Conservation (phyloP, 2,329 filamentous ascomycete genomes). For the Aspergillus sp. region DNA sequence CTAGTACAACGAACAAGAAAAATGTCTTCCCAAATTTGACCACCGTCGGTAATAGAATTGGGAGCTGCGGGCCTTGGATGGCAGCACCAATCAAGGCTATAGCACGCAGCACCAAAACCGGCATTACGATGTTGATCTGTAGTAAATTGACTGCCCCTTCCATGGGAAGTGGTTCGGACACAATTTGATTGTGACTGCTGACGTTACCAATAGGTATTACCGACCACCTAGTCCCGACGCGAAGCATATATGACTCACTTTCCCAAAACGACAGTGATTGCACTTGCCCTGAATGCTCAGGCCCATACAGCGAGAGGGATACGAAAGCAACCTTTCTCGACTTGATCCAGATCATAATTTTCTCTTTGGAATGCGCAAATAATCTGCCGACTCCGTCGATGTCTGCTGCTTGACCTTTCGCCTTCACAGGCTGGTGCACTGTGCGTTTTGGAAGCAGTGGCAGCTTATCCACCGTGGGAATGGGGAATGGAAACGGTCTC, state of each 20-base stretch:
- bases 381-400: too few species aligned
- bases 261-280: neutral
- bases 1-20: neutral
- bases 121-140: constrained; percentile 1
- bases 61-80: neutral
- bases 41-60: neutral
- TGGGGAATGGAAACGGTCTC: constrained; percentile 9
- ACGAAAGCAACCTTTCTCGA: neutral
- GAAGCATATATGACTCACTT: neutral
- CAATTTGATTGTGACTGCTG: too few species aligned
- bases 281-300: neutral
- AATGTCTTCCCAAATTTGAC: neutral
- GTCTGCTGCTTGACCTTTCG: neutral
- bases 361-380: too few species aligned
- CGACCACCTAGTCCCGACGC: neutral
- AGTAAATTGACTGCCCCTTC: neutral
- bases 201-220: neutral
- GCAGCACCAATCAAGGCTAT: neutral
- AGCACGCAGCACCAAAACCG: constrained; percentile 1
- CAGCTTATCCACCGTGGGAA: constrained; percentile 9
- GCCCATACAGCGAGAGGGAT: neutral
- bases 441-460: constrained; percentile 4
- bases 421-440: neutral
- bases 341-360: too few species aligned
- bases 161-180: neutral